Base-by-base conservation (phyloP, 768 basidiomycete genomes). In the Royoungia palumana region DNA sequence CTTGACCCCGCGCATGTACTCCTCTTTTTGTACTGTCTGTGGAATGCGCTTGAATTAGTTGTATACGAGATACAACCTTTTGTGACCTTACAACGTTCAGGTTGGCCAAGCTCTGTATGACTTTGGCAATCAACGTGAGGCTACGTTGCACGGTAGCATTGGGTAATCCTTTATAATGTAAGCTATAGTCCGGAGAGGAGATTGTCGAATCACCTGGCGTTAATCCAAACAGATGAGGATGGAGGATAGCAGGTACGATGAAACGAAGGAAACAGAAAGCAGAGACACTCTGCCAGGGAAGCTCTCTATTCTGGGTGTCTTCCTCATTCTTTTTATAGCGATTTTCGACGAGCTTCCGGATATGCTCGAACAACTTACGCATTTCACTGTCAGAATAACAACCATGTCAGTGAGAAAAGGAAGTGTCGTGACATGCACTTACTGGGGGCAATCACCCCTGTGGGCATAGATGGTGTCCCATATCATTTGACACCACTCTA, bases 231-330 rank as follows among this genome's bases (percentile, higher is more conserved):
- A 91, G 69, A 66, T 92, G 87, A 2, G 92, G 92, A 63, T 89
- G 81, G n/a, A 94, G 75, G 49, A 94, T 87, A 20, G 88, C 92
- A 28, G 92, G 93, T 21, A 90, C 88, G 51, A 94, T 85, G 66
- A 94, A 92, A 35, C 92, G 80, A 36, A 94, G 76, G 68, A 94
- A 94, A 63, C 87, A 82, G 63, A 94, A 94, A 1, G 92, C 91
- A 30, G 87, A 89, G 36, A 94, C 87, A 58, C 86, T 83, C 63
- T 92, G 90, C 77, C 80, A 83, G 28, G 81, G 87, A 27, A 90
- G 69, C 27, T 85, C 75, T 35, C 66, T 69, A 51, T 75, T 77
- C 22, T 72, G 71, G 13, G 75, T 76, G 8, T 75, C 70, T 10
- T 67, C 53, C 9, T 55, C 54, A 19, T 71, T 73, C 21, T 72